A percentile compares a stretch with the other conserved stretches of the same genome.
Conservation (phyloP, 2,329 filamentous ascomycete genomes). For the Shiraia sp. region DNA sequence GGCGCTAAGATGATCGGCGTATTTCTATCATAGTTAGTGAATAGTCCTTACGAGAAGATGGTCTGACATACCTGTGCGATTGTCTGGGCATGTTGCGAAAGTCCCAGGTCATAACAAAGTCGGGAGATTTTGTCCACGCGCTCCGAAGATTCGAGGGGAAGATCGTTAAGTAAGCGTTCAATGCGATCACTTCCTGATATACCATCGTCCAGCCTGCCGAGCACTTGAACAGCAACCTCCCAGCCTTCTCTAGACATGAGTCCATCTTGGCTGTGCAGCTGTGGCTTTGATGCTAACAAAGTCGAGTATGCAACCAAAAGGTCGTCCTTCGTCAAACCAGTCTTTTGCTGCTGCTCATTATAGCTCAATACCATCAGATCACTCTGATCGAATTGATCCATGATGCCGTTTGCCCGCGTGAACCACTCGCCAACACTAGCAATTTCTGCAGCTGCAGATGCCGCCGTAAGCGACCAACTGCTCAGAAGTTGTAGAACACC, state of each 20-base stretch:
- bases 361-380: constrained; percentile 83
- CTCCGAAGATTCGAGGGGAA: constrained; percentile 71
- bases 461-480: constrained; percentile 78
- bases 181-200: constrained; percentile 74
- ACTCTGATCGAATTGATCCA: constrained; percentile 75
- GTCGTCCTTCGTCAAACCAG: constrained; percentile 71
- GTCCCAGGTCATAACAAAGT: constrained; percentile 75
- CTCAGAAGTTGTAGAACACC: constrained; percentile 74
- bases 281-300: constrained; percentile 56
- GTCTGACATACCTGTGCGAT: constrained; percentile 73
- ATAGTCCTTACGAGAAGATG: not conserved
- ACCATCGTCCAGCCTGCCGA: constrained; percentile 78
- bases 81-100: constrained; percentile 76
- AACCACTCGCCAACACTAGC: constrained; percentile 86
- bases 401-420: constrained; percentile 55
- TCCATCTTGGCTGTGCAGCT: constrained; percentile 41
- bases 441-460: constrained; percentile 79
- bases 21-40: constrained; percentile 62
- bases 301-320: constrained; percentile 77
- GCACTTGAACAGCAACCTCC: constrained; percentile 83
- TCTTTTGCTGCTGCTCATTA: constrained; percentile 35
- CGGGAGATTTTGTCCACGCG: constrained; percentile 82
- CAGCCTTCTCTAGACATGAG: constrained; percentile 66
- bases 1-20: constrained; percentile 75
- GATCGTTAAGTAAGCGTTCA: constrained; percentile 69